These are phyloP conservation scores for Globisporangium rhizosaccharum DNA, from an alignment of 352 stramenopile genomes.

Conservation along the genomic window DNA sequence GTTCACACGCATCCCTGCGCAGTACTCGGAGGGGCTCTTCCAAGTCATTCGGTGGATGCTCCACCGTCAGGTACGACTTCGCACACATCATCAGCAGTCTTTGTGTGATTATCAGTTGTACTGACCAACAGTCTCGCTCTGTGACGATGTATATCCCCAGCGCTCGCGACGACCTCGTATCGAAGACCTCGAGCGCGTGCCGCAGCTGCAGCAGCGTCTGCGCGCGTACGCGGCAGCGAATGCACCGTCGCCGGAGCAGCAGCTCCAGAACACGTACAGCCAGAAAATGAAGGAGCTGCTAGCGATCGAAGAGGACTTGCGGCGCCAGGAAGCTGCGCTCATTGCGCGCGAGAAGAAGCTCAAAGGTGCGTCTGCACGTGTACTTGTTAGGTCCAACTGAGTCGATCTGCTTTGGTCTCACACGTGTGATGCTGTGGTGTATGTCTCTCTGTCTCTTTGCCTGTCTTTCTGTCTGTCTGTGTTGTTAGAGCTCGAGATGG, in stretches of 20 bases:
- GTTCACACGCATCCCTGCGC: constrained; percentile 85
- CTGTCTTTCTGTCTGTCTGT: background rate
- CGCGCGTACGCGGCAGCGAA: constrained; percentile 69
- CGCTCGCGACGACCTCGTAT: constrained; percentile 77
- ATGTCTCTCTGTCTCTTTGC: background rate
- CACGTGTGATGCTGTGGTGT: background rate
- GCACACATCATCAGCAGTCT: too few species aligned
- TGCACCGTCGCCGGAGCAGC: constrained; percentile 45
- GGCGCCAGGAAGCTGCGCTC: constrained; percentile 79
- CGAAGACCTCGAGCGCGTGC: constrained; percentile 80
- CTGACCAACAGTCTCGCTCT: background rate
- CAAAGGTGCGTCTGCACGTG: constrained; percentile 38
- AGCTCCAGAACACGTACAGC: constrained; percentile 78
- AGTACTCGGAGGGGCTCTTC: constrained; percentile 90
- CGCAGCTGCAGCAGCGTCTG: constrained; percentile 75
- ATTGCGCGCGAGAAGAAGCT: constrained; percentile 82
- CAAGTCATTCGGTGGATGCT: constrained; percentile 90
- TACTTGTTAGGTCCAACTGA: background rate
- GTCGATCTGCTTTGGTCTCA: background rate
- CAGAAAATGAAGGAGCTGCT: constrained; percentile 87
- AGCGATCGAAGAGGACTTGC: constrained; percentile 79
- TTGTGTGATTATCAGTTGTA: too few species aligned
- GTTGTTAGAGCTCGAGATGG: constrained; percentile 60
- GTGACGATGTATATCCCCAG: constrained; percentile 6
- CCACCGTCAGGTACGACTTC: constrained; percentile 37